A percentile compares a stretch with the other conserved stretches of the same genome.
Evolutionary conservation across 1,284 basidiomycete genomes (phyloP).

Genomic region (Austroboletus rostrupii): DNA sequence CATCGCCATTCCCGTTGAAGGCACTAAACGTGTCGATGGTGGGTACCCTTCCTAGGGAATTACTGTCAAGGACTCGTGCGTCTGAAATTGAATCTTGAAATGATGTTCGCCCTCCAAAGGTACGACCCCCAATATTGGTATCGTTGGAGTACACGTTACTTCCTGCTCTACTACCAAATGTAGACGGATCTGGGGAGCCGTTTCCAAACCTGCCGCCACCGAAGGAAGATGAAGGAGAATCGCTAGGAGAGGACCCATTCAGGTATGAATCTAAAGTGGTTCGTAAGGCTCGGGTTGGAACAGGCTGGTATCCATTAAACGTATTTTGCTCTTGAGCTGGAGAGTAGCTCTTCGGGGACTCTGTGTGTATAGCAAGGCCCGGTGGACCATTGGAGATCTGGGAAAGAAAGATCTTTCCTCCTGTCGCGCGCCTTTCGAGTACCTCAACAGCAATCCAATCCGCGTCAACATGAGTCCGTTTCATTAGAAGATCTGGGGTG

Average conservation of each 20-base stretch:
- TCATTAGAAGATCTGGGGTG: conserved; percentile 79
- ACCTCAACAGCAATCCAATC: conserved; percentile 65
- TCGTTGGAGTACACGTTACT: conserved; percentile 37
- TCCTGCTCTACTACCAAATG: conserved; percentile 48
- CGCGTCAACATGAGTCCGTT: conserved; percentile 62
- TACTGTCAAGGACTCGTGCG: conserved; percentile 33
- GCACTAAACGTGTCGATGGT: conserved; percentile 43
- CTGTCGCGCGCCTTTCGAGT: conserved; percentile 47
- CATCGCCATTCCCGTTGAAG: conserved; percentile 32
- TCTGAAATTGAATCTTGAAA: conserved; percentile 36
- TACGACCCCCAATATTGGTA: conserved; percentile 31
- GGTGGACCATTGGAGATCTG: conserved; percentile 48
- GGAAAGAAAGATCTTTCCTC: conserved; percentile 62
- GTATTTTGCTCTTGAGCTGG: conserved; percentile 36
- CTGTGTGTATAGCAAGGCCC: conserved; percentile 47
- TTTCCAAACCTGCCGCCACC: conserved; percentile 57
- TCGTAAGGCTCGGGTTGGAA: conserved; percentile 55
- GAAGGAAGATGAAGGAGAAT: conserved; percentile 69
- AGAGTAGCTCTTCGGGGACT: conserved; percentile 36
- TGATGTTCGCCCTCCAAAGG: conserved; percentile 32
- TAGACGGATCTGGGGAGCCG: conserved; percentile 63
- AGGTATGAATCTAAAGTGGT: conserved; percentile 60
- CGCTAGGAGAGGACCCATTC: conserved; percentile 49
- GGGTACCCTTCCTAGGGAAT: conserved; percentile 33
- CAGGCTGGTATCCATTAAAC: conserved; percentile 57